Percentiles rank a stretch among this genome's conserved stretches.
Evolutionary conservation across 805 yeast species (phyloP).

Genomic region (Metschnikowia kofuensis): DNA sequence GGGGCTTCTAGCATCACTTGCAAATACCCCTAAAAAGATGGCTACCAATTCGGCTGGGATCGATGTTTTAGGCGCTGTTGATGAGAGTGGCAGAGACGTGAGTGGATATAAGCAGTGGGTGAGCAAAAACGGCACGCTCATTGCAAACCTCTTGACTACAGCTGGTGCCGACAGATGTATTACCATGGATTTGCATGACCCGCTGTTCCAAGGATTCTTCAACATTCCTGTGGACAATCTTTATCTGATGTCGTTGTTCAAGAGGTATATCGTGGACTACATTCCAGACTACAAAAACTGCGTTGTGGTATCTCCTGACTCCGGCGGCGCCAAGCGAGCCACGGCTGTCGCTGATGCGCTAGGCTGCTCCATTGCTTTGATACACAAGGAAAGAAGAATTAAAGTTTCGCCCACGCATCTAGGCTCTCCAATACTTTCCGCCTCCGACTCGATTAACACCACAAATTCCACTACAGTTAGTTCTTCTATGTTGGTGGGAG

Average conservation of each 20-base stretch:
- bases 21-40: constrained; percentile 23
- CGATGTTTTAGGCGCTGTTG: constrained; percentile 31
- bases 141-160: constrained; percentile 81
- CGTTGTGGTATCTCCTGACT: constrained; percentile 95
- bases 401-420: constrained; percentile 27
- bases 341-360: constrained; percentile 89
- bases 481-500: constrained; percentile 95
- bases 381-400: constrained; percentile 86
- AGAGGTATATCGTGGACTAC: constrained; percentile 73
- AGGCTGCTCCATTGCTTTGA: constrained; percentile 86
- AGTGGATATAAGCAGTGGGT: constrained; percentile 91
- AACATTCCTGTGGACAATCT: constrained; percentile 94
- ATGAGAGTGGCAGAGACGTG: constrained; percentile 41
- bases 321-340: constrained; percentile 98
- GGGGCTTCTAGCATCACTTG: constrained; percentile 11
- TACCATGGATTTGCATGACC: constrained; percentile 97
- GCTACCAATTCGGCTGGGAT: constrained; percentile 34
- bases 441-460: constrained; percentile 17
- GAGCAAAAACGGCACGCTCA: constrained; percentile 89
- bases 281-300: constrained; percentile 81
- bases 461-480: constrained; percentile 43
- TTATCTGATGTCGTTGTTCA: constrained; percentile 82
- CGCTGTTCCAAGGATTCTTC: constrained; percentile 97
- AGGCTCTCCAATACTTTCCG: constrained; percentile 20
- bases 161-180: constrained; percentile 97